Evolutionary conservation across 176 grass and related monocot genomes (phyloP).

Genomic region (Cymbopogon citratus): DNA sequence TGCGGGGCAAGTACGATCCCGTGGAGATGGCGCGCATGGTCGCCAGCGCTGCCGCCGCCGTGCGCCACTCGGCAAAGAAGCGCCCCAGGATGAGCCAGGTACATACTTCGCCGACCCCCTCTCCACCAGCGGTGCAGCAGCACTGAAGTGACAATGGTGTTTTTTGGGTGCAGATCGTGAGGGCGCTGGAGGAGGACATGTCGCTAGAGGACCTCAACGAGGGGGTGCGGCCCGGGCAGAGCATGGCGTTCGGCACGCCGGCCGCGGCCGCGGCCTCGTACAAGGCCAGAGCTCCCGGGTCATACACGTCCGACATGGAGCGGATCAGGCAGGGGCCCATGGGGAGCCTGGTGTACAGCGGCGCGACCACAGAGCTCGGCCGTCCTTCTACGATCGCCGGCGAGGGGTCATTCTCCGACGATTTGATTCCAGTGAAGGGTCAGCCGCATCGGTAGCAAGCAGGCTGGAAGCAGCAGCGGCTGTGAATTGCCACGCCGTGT

Average conservation of each 20-base stretch:
- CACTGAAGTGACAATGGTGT: not conserved
- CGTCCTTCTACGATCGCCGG: slow-evolving; percentile 4
- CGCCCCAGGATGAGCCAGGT: slow-evolving; percentile 81
- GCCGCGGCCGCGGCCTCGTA: not conserved
- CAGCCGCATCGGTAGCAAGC: not conserved
- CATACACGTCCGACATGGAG: slow-evolving; percentile 33
- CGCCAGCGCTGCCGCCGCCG: slow-evolving; percentile 48
- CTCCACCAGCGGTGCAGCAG: not conserved
- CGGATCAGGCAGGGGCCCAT: slow-evolving; percentile 26
- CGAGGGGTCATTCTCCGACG: slow-evolving; percentile 5
- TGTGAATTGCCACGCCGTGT: not conserved
- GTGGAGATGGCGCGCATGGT: slow-evolving; percentile 63
- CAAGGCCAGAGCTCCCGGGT: not conserved
- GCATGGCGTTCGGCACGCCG: slow-evolving; percentile 42
- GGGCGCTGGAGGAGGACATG: slow-evolving; percentile 58
- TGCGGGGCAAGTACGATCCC: slow-evolving; percentile 54
- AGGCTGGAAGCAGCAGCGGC: not conserved
- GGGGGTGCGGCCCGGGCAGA: slow-evolving; percentile 55
- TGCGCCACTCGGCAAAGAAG: slow-evolving; percentile 58
- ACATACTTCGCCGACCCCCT: not conserved
- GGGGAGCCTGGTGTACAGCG: slow-evolving; percentile 30
- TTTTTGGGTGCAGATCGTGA: slow-evolving; percentile 45
- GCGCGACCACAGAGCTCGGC: not conserved
- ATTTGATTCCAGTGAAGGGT: slow-evolving; percentile 17
- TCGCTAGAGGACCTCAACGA: slow-evolving; percentile 68